phyloP scores from a whole-genome alignment of 345 rosid species.

The Eucalyptus guilfoylei region DNA sequence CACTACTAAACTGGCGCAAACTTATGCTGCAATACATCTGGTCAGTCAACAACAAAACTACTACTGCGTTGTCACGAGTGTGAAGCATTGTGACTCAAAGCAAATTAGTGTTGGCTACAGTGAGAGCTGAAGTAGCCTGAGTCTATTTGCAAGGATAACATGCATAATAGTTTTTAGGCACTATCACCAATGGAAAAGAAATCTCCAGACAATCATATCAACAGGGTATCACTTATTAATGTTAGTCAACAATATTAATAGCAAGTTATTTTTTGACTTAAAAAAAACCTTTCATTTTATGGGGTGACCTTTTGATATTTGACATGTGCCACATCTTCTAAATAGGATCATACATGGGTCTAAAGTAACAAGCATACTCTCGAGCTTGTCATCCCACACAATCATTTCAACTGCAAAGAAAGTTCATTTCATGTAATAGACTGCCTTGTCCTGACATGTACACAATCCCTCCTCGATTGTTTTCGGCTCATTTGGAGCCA shows the following conservation, averaged over 20 bases:
- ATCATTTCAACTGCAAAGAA: neutral
- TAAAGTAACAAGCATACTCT: too few species aligned
- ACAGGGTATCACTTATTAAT: neutral
- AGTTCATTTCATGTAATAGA: neutral
- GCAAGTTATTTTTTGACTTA: neutral
- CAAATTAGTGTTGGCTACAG: neutral
- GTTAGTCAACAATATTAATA: neutral
- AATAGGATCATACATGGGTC: neutral
- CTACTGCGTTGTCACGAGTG: accelerated
- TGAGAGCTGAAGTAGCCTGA: neutral
- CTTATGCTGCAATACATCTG: neutral
- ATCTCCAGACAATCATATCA: neutral
- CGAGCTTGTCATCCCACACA: neutral
- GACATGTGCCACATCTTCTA: neutral
- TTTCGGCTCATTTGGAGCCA: neutral
- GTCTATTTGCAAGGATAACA: neutral
- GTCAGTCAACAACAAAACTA: neutral
- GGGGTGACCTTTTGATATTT: neutral
- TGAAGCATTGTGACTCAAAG: neutral
- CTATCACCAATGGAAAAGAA: neutral
- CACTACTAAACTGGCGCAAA: neutral
- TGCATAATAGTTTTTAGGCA: neutral
- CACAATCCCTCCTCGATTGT: neutral
- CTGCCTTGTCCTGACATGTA: neutral
- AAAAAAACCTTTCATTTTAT: neutral